Conservation (phyloP, 345 rosid genomes). For the Brassica rapa region DNA sequence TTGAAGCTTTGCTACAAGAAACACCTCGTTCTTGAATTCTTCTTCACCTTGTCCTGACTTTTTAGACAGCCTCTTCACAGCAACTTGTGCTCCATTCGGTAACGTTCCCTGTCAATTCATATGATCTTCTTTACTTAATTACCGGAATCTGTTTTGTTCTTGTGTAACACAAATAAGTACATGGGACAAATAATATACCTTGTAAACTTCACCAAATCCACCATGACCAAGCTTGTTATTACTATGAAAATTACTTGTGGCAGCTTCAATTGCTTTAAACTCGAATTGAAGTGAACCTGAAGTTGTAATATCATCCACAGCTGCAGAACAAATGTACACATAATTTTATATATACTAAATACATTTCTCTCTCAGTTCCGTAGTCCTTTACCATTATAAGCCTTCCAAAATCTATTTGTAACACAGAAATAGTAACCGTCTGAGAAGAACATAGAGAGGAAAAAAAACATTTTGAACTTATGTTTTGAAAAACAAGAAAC, state of each 20-base stretch:
- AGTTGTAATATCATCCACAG: slow-evolving; percentile 32
- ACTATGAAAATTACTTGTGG: slow-evolving; percentile 49
- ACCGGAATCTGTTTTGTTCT: not conserved
- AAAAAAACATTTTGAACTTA: not conserved
- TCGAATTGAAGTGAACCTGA: slow-evolving; percentile 50
- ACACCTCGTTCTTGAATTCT: slow-evolving; percentile 29
- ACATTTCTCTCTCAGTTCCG: not conserved
- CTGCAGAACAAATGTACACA: slow-evolving; percentile 31
- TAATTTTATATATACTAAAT: not conserved
- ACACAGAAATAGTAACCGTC: slow-evolving; percentile 24
- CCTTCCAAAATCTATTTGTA: slow-evolving; percentile 18
- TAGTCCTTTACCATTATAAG: slow-evolving; percentile 40
- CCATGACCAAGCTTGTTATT: slow-evolving; percentile 62
- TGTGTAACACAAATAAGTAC: not conserved
- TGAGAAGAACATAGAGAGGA: slow-evolving; percentile 24
- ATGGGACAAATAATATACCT: slow-evolving; percentile 36
- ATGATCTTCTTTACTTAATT: not conserved
- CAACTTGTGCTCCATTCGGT: slow-evolving; percentile 41
- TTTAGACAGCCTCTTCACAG: slow-evolving; percentile 50
- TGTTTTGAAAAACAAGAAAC: slow-evolving; percentile 9
- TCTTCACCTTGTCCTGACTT: slow-evolving; percentile 50
- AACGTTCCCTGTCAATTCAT: slow-evolving; percentile 28
- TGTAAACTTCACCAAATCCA: slow-evolving; percentile 66
- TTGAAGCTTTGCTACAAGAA: slow-evolving; percentile 34
- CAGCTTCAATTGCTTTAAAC: slow-evolving; percentile 44